A percentile compares a stretch with the other conserved stretches of the same genome.
Conservation (phyloP, 1,139 yeast species). For the Sugiyamaella pinicola region DNA sequence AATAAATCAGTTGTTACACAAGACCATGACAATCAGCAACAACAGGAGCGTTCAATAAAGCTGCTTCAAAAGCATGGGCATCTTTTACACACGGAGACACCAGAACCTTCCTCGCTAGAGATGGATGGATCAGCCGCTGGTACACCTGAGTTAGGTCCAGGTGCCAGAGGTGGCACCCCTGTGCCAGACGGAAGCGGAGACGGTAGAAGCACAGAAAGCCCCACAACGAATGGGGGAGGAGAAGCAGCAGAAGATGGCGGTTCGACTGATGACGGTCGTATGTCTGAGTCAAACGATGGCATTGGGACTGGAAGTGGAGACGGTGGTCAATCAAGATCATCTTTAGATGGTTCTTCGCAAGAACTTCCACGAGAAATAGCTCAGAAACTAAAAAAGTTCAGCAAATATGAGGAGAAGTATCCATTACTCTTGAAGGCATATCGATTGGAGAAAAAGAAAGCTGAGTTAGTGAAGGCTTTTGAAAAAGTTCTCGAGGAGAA, state of each 20-base stretch:
- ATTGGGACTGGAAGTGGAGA: not conserved
- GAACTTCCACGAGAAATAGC: slow-evolving; percentile 57
- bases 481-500: slow-evolving; percentile 73
- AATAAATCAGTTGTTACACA: not conserved
- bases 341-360: not conserved
- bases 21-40: slow-evolving; percentile 7
- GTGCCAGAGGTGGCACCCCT: slow-evolving; percentile 13
- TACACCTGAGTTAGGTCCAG: slow-evolving; percentile 3
- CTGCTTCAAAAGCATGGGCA: slow-evolving; percentile 36
- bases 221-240: not conserved
- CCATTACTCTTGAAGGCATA: slow-evolving; percentile 81
- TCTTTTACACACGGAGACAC: slow-evolving; percentile 36
- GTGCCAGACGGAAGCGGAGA: not conserved
- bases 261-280: not conserved
- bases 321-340: not conserved
- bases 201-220: too few relatives aligned
- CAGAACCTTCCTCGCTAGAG: slow-evolving; percentile 34
- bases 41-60: slow-evolving; percentile 27
- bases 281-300: not conserved
- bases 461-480: slow-evolving; percentile 61
- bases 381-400: slow-evolving; percentile 71
- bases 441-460: slow-evolving; percentile 72
- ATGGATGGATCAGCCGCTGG: slow-evolving; percentile 22
- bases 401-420: slow-evolving; percentile 86
- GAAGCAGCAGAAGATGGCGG: not conserved